Evolutionary conservation across 2,329 filamentous ascomycete species (phyloP), one percentile per base, ranked within the genome.

Genomic region (Aspergillus floridensis): DNA sequence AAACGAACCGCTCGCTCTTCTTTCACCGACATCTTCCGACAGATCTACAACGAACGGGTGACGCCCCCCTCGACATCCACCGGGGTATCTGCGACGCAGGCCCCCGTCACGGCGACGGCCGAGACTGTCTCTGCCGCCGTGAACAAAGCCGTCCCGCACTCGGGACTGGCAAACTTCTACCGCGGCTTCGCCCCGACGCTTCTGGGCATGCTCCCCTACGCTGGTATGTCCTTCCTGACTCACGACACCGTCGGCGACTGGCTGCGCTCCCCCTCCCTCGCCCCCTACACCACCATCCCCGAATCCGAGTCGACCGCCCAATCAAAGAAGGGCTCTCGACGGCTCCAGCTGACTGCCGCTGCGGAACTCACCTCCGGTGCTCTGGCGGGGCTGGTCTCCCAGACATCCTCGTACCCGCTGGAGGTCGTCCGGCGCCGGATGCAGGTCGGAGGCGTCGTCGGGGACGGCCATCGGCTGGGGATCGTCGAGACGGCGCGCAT

Each of bases 391-490:
- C 80, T 96, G 61, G 86, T 97, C 1, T 93, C 92, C 7, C 95
- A 99, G 76, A 96, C 93, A 0, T 86, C 88, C 0, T 96, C 93
- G 16, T 99, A 99, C 74, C 95, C 95, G 5, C 82, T 99, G 2
- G 95, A 99, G 75, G 91, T 99, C 16, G 89, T 98, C 59, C 82
- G 95, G 61, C 84, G 95, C 64, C 84, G 95, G 51, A 98, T 99
- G 93, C 95, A 99, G 74, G 95, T 99, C 14, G 91, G 92, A 51
- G 95, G 93, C 11, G 93, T 93, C 0, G 92, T 98, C 0, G 95
- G 95, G 1, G 93, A 98, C 72, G 93, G 93, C 0, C 91, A 86
- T 68, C 81, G 90, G 49, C 77, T 96, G 49, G 82, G 87, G 53
- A 91, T 99, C 64, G 79, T 80, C 16, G 93, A 98, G 77, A 96